Evolutionary conservation across 371 early-diverging fungal species (phyloP).

Genomic region (Blastocladiella emersonii): DNA sequence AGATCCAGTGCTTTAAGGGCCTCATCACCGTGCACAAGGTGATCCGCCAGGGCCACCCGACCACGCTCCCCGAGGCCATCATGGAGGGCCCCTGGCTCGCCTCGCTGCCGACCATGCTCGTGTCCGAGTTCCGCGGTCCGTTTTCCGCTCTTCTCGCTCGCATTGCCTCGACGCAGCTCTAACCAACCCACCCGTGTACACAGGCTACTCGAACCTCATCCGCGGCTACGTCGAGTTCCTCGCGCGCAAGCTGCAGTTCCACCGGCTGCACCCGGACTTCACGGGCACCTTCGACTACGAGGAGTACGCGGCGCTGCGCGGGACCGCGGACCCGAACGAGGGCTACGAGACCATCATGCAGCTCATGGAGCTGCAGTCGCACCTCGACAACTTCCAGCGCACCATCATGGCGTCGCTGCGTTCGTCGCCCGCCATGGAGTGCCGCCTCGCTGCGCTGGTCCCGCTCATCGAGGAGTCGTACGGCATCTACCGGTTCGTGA

Average conservation of each 20-base stretch:
- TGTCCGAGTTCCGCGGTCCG: neutral
- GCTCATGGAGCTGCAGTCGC: slow-evolving; percentile 76
- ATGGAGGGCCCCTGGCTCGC: slow-evolving; percentile 2
- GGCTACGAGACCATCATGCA: slow-evolving; percentile 93
- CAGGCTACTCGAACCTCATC: slow-evolving; percentile 78
- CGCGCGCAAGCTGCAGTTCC: slow-evolving; percentile 79
- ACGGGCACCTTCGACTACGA: slow-evolving; percentile 91
- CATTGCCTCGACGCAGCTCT: neutral
- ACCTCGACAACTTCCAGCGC: slow-evolving; percentile 80
- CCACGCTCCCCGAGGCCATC: slow-evolving; percentile 6
- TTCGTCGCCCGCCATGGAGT: slow-evolving; percentile 76
- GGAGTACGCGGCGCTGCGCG: slow-evolving; percentile 83
- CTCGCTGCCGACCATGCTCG: neutral
- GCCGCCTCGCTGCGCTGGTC: slow-evolving; percentile 84
- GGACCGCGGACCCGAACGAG: slow-evolving; percentile 93
- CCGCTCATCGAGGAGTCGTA: slow-evolving; percentile 92
- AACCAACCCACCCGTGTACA: no score
- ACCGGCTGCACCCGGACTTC: slow-evolving; percentile 81
- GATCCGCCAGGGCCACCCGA: slow-evolving; percentile 80
- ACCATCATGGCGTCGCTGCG: slow-evolving; percentile 72
- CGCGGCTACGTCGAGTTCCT: slow-evolving; percentile 80
- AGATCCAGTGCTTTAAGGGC: slow-evolving; percentile 88
- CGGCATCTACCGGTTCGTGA: slow-evolving; percentile 88
- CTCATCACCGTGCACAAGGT: slow-evolving; percentile 90
- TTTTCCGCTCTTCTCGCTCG: neutral